Evolutionary conservation across 2,329 filamentous ascomycete species (phyloP).

Genomic region (Colletotrichum salicis): DNA sequence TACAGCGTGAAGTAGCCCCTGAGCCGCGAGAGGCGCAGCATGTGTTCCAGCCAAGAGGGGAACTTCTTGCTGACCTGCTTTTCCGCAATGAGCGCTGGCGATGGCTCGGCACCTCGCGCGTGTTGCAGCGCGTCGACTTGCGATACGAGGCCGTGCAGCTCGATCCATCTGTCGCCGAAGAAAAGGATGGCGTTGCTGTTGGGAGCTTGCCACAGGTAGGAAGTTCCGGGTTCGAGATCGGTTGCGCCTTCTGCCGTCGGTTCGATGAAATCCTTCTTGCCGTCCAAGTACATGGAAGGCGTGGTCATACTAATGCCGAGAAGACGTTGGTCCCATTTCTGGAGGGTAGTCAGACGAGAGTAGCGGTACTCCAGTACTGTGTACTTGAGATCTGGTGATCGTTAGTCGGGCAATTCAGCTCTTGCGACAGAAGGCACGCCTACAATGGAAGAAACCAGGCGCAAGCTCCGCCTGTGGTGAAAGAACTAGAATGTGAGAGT

Average conservation of each 20-base stretch:
- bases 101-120: conserved; percentile 41
- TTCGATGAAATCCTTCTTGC: conserved; percentile 63
- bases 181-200: conserved; percentile 84
- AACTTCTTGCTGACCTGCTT: conserved; percentile 75
- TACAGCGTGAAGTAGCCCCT: conserved; percentile 85
- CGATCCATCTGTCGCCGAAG: conserved; percentile 86
- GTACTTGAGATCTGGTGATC: conserved; percentile 74
- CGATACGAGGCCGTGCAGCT: conserved; percentile 83
- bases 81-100: conserved; percentile 53
- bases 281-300: conserved; percentile 72
- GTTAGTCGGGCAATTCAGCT: too few species aligned
- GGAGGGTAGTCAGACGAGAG: conserved; percentile 59
- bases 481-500: conserved; percentile 84
- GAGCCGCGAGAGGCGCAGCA: conserved; percentile 78
- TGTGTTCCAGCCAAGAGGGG: conserved; percentile 82
- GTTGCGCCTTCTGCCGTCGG: conserved; percentile 50
- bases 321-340: conserved; percentile 64
- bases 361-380: conserved; percentile 80
- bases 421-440: too few species aligned
- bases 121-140: conserved; percentile 63
- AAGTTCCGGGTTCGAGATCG: conserved; percentile 48
- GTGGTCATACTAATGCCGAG: conserved; percentile 85
- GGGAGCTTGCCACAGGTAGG: conserved; percentile 88
- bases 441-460: conserved; percentile 84
- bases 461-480: conserved; percentile 85